Conservation (phyloP, 2,329 filamentous ascomycete genomes). For the Monilinia fructicola region DNA sequence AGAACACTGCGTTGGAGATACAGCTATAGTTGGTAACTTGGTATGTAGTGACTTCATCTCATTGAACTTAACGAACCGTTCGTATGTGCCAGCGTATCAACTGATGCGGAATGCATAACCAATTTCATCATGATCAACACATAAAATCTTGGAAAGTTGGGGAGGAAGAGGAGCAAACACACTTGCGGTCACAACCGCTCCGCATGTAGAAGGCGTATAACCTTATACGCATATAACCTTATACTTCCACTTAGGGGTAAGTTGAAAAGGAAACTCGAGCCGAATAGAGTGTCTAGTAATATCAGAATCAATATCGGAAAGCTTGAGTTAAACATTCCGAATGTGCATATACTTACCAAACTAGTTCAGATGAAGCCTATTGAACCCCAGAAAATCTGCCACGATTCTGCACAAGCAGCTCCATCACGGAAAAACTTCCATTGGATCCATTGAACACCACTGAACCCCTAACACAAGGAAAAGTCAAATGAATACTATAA, state of each 20-base stretch:
- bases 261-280: not conserved
- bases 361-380: slow-evolving; percentile 12
- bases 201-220: not conserved
- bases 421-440: slow-evolving; percentile 9
- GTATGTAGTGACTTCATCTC: slow-evolving; percentile 9
- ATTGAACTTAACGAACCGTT: slow-evolving; percentile 10
- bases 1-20: not conserved
- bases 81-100: not conserved
- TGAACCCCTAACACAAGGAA: not conserved
- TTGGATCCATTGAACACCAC: not conserved
- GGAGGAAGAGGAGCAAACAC: slow-evolving; percentile 6
- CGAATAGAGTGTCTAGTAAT: slow-evolving; percentile 2
- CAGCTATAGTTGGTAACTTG: not conserved
- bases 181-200: not conserved
- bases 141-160: slow-evolving; percentile 1
- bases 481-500: not conserved
- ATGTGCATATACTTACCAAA: slow-evolving; percentile 1
- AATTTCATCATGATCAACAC: not conserved
- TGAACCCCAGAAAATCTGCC: not conserved
- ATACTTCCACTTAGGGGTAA: not conserved
- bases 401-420: slow-evolving; percentile 7
- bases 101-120: not conserved
- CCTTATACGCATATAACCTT: not conserved
- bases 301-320: not conserved
- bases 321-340: not conserved